Evolutionary conservation across 371 early-diverging fungal species (phyloP), one percentile per base, ranked within the genome.

Genomic region (Circinella minor): DNA sequence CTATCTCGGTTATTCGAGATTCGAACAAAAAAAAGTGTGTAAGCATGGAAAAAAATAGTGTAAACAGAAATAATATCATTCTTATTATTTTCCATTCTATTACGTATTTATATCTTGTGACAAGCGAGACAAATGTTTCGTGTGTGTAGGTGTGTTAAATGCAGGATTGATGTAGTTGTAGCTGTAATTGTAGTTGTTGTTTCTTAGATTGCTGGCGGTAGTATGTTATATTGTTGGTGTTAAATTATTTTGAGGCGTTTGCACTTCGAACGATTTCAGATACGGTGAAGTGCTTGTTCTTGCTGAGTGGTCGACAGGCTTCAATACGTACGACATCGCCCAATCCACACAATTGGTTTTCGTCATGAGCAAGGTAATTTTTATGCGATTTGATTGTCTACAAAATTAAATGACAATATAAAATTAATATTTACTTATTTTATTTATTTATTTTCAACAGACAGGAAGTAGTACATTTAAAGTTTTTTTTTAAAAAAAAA

Each of bases 291-390:
- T 89, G 87, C 85, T 97, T 97, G 81, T 80, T 87, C 79, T 92
- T 93, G 86, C 95, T 94, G 65, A 96, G 70, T 61, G 96, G 96
- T 72, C 91, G 82, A 86, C 95, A 95, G 55, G 93, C 91, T 80
- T 97, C 95, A 65, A 97, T 97, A 62, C 95, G 90, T 37, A 97
- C 96, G 69, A 93, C 88, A 78, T 97, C 98, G 57, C 98, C 98
- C 51, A 96, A 83, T 55, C 89, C 88, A 79, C 95, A 95, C 60
- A 86, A 77, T 70, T 90, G 88, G n/a, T 88, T 85, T 69, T 91
- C 95, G 77, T 97, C 98, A 80, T 97, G 98, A 13, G 83, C 96
- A 46, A 96, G 85, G 74, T 93, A 96, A 79, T 93, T 94, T 74
- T 93, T 94, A 84, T 94, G 94, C 34, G 78, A 73, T 69, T 83